A percentile compares a stretch with the other conserved stretches of the same genome.
phyloP scores from a whole-genome alignment of 1,284 basidiomycete genomes.

The Puccinia novopanici region DNA sequence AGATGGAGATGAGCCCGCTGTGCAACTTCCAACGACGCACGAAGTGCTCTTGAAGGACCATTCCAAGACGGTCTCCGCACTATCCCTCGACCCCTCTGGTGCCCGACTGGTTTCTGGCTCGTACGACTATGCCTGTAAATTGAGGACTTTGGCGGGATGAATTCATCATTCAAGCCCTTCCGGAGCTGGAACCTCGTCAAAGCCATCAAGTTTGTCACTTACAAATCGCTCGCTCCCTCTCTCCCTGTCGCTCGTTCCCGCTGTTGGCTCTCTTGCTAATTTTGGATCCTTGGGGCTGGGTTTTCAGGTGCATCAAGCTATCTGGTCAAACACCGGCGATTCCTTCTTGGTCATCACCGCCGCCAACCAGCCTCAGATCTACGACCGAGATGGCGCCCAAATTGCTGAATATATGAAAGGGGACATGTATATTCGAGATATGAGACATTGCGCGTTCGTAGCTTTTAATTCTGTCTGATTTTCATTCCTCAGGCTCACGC shows the following conservation, averaged over 20 bases:
- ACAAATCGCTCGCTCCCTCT: slow-evolving; percentile 10
- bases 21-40: slow-evolving; percentile 64
- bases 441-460: slow-evolving; percentile 87
- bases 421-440: slow-evolving; percentile 95
- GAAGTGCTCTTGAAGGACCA: slow-evolving; percentile 90
- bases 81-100: slow-evolving; percentile 88
- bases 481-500: not conserved
- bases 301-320: slow-evolving; percentile 77
- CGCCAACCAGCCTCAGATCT: slow-evolving; percentile 79
- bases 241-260: not conserved
- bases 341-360: slow-evolving; percentile 83
- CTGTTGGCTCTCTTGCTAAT: not conserved
- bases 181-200: slow-evolving; percentile 89
- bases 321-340: slow-evolving; percentile 82
- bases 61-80: slow-evolving; percentile 86
- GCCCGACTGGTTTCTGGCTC: slow-evolving; percentile 86
- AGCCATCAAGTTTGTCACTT: slow-evolving; percentile 78
- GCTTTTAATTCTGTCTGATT: not conserved
- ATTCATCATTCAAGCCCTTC: slow-evolving; percentile 79
- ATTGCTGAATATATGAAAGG: slow-evolving; percentile 89
- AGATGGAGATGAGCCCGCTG: not conserved
- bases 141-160: slow-evolving; percentile 99
- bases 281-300: slow-evolving; percentile 44
- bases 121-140: slow-evolving; percentile 93
- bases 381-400: slow-evolving; percentile 75